Evolutionary conservation across 306 rosid species (phyloP).

Genomic region (Cicer yamashitae): DNA sequence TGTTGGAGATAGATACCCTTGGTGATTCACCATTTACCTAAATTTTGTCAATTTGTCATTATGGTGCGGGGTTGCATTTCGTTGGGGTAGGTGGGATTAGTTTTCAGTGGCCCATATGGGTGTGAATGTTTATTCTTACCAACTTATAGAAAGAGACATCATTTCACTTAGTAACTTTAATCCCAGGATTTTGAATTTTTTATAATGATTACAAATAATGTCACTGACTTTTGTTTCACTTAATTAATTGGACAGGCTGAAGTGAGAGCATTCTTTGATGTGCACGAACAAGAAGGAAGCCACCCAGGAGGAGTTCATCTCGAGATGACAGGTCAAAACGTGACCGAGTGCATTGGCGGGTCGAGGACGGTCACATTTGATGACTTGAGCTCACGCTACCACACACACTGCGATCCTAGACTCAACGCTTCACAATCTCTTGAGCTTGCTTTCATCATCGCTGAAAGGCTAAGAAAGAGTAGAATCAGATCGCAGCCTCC

Average conservation of each 20-base stretch:
- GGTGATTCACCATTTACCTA: not conserved
- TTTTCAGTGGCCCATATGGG: constrained; percentile 31
- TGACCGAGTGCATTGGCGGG: constrained; percentile 99
- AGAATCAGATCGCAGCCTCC: constrained; percentile 79
- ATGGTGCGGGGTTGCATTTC: constrained; percentile 35
- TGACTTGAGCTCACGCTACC: constrained; percentile 94
- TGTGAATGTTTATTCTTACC: constrained; percentile 35
- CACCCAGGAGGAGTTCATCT: constrained; percentile 94
- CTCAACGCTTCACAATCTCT: constrained; percentile 97
- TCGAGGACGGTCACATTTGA: constrained; percentile 92
- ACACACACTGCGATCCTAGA: constrained; percentile 98
- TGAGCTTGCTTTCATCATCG: constrained; percentile 95
- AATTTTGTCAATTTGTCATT: not conserved
- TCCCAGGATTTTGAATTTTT: constrained; percentile 17
- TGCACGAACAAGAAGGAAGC: constrained; percentile 99
- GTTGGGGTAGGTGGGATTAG: constrained; percentile 46
- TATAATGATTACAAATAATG: constrained; percentile 35
- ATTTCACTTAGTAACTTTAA: not conserved
- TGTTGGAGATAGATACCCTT: not conserved
- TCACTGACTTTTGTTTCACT: constrained; percentile 21
- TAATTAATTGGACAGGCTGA: constrained; percentile 62
- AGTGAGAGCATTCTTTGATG: constrained; percentile 98
- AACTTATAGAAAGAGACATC: constrained; percentile 30
- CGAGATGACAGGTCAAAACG: constrained; percentile 99
- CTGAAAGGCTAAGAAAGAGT: constrained; percentile 87